Base-by-base conservation (phyloP, 768 basidiomycete species). In the Cyclocybe cylindracea region DNA sequence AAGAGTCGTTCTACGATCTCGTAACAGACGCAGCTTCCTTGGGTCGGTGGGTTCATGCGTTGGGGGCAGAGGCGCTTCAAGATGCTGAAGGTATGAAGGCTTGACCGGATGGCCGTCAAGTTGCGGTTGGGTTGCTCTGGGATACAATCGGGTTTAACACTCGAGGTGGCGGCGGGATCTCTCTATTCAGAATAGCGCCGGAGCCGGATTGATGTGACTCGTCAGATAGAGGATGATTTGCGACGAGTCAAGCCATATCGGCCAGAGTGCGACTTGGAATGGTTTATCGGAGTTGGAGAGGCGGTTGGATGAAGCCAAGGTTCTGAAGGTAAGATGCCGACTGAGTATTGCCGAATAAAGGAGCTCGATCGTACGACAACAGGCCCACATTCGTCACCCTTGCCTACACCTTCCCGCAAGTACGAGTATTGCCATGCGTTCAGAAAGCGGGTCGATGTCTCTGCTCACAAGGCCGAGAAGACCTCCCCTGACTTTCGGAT, bases 341-440 rank as follows among this genome's bases (percentile, higher is more conserved):
- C 44, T 39, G 35, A 48, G 37, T 39, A 46, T 54, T 36, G 4
- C 59, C 16, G 57, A 62, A 65, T 78, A 68, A 40, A 85, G 55
- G 36, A 90, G 68, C 65, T 85, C 78, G 34, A 89, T 19, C 80
- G 77, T 39, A 73, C 84, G 18, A 80, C 78, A 38, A 91, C 72
- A 10, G 89, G 89, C 3, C 74, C 89, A 24, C 77, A 68, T 46
- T 80, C 80, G 18, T 78, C 76, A 43, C 81, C 79, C 53, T 79
- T 78, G 35, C 83, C 85, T 1, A 92, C 89, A 5, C 71, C 69
- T 91, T 91, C 58, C 89, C 89, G 60, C 91, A 89, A 2, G 87
- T 91, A 51, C 91, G 58, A 31, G 80, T 66, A 62, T 91, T 89
- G 53, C 87, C 87, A 60, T 89, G n/a, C 82, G 38, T 73, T 61